Evolutionary conservation across 1,284 basidiomycete genomes (phyloP).

Genomic region (Ceratobasidium sp.): DNA sequence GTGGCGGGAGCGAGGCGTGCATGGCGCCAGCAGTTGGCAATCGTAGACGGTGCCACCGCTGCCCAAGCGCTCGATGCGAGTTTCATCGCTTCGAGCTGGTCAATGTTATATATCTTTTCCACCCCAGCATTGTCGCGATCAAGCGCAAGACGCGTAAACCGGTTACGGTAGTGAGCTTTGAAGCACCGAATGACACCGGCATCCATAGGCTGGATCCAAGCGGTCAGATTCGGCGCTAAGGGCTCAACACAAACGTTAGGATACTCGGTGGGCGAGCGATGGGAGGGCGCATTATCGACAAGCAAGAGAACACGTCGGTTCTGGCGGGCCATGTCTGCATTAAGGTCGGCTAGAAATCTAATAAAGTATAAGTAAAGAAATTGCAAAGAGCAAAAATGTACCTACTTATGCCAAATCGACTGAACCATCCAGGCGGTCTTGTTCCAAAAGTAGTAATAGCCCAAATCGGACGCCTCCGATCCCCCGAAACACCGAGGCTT

Average conservation of each 20-base stretch:
- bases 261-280: constrained; percentile 7
- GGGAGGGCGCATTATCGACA: constrained; percentile 35
- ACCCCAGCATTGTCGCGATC: constrained; percentile 35
- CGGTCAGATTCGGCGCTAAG: constrained; percentile 34
- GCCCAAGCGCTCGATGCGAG: constrained; percentile 35
- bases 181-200: constrained; percentile 42
- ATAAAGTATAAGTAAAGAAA: too few relatives aligned
- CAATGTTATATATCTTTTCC: constrained; percentile 36
- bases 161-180: constrained; percentile 40
- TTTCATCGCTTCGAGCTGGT: constrained; percentile 43
- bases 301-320: constrained; percentile 27
- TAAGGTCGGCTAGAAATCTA: too few relatives aligned
- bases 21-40: constrained; percentile 46
- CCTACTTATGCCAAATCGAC: too few relatives aligned
- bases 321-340: background rate
- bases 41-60: constrained; percentile 18
- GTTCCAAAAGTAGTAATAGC: constrained; percentile 57
- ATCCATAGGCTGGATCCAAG: constrained; percentile 43
- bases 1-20: background rate
- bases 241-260: constrained; percentile 9
- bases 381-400: too few relatives aligned
- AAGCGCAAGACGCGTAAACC: constrained; percentile 21
- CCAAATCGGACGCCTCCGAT: constrained; percentile 53
- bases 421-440: constrained; percentile 55
- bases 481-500: constrained; percentile 53